Evolutionary conservation across 2,329 filamentous ascomycete species (phyloP).

Genomic region (Ceratocystis cubensis): DNA sequence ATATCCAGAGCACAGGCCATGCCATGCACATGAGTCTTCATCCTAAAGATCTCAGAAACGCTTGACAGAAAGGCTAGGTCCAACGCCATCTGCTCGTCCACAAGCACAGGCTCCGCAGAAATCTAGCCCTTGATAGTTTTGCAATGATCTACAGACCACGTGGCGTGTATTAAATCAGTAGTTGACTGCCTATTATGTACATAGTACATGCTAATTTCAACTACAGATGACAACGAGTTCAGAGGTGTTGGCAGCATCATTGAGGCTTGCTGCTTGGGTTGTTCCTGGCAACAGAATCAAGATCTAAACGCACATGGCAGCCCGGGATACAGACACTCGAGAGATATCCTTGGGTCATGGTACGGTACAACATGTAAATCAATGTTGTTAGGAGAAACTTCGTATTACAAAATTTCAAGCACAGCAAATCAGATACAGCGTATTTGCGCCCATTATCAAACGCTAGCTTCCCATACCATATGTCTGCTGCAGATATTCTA

Average conservation of each 20-base stretch:
- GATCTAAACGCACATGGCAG: neutral
- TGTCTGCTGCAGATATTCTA: neutral
- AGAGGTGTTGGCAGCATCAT: conserved; percentile 56
- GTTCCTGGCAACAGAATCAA: conserved; percentile 34
- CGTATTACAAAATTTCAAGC: neutral
- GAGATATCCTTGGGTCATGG: neutral
- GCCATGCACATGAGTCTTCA: conserved; percentile 71
- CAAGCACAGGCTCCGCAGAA: conserved; percentile 47
- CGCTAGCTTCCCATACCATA: neutral
- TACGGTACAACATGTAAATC: neutral
- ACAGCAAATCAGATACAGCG: neutral
- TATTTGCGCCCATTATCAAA: neutral
- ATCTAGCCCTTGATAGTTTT: conserved; percentile 62
- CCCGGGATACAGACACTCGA: neutral
- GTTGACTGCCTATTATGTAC: conserved; percentile 19
- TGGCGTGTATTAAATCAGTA: conserved; percentile 26
- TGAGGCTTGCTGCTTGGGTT: conserved; percentile 59
- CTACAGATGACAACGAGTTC: conserved; percentile 49
- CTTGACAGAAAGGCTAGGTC: conserved; percentile 68
- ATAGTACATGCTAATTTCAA: neutral
- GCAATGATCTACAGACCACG: conserved; percentile 73
- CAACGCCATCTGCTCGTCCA: conserved; percentile 56
- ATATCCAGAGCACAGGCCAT: conserved; percentile 64
- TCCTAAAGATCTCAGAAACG: conserved; percentile 58
- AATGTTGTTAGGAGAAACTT: neutral